Evolutionary conservation across 192 early-diverging fungal species (phyloP).

Genomic region (Backusella sp.): DNA sequence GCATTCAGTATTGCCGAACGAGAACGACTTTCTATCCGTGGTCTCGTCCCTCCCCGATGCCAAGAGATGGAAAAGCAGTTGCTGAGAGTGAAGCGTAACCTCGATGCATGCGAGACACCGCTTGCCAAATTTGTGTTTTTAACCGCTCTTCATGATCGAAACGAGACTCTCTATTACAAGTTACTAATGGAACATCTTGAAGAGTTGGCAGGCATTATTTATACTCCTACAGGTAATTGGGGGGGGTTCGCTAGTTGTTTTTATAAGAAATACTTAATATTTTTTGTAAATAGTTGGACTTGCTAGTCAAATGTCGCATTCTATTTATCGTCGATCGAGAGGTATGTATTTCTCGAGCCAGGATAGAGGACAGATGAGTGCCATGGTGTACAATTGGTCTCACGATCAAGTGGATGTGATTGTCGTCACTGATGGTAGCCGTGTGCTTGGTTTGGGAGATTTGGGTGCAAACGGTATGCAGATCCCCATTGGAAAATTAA

Average conservation of each 20-base stretch:
- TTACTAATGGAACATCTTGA: constrained; percentile 74
- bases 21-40: constrained; percentile 52
- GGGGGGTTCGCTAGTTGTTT: too few species aligned
- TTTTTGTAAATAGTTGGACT: constrained; percentile 39
- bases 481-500: constrained; percentile 92
- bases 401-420: constrained; percentile 57
- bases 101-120: constrained; percentile 46
- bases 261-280: not conserved
- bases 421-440: constrained; percentile 91
- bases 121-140: constrained; percentile 88
- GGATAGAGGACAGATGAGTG: constrained; percentile 72
- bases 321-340: constrained; percentile 49
- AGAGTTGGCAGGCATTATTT: constrained; percentile 44
- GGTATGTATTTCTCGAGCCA: constrained; percentile 51
- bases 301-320: constrained; percentile 47
- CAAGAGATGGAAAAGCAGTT: constrained; percentile 56
- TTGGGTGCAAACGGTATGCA: constrained; percentile 93
- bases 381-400: constrained; percentile 81
- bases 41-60: constrained; percentile 50
- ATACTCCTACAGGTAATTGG: constrained; percentile 42
- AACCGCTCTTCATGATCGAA: constrained; percentile 75
- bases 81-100: constrained; percentile 47
- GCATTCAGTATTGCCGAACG: constrained; percentile 50
- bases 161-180: constrained; percentile 82
- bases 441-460: constrained; percentile 92